Conservation (phyloP, 2,329 filamentous ascomycete genomes). For the Pyrenophora teres region DNA sequence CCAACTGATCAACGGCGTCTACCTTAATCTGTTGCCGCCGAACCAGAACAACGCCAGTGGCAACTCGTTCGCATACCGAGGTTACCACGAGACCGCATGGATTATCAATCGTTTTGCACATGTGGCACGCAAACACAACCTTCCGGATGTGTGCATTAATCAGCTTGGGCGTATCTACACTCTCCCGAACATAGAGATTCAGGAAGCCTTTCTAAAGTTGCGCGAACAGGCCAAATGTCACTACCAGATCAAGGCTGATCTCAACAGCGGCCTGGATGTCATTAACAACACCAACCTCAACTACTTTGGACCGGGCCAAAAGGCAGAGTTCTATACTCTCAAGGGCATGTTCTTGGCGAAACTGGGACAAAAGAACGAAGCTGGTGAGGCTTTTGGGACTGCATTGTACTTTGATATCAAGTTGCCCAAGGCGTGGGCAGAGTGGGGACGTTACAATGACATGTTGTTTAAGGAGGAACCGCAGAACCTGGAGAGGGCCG, state of each 20-base stretch:
- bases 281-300: slow-evolving; percentile 99
- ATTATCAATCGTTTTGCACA: slow-evolving; percentile 99
- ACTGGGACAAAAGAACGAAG: slow-evolving; percentile 85
- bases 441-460: slow-evolving; percentile 99
- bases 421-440: slow-evolving; percentile 95
- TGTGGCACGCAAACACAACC: slow-evolving; percentile 93
- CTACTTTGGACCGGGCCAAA: slow-evolving; percentile 94
- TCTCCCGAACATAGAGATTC: slow-evolving; percentile 98
- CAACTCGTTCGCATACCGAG: slow-evolving; percentile 93
- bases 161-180: slow-evolving; percentile 98
- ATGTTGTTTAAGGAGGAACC: slow-evolving; percentile 93
- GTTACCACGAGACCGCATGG: slow-evolving; percentile 98
- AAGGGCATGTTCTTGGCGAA: slow-evolving; percentile 99
- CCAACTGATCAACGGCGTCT: slow-evolving; percentile 92
- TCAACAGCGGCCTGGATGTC: slow-evolving; percentile 91
- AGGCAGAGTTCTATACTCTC: slow-evolving; percentile 97
- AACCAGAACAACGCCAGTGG: slow-evolving; percentile 78
- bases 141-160: slow-evolving; percentile 95
- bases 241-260: slow-evolving; percentile 91
- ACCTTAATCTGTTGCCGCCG: slow-evolving; percentile 80
- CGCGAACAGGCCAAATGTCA: slow-evolving; percentile 99
- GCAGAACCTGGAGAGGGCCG: slow-evolving; percentile 77
- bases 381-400: slow-evolving; percentile 91
- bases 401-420: slow-evolving; percentile 95
- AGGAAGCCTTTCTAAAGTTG: slow-evolving; percentile 96